Base-by-base conservation (phyloP, 1,284 basidiomycete species). In the Heterobasidion parviporum region DNA sequence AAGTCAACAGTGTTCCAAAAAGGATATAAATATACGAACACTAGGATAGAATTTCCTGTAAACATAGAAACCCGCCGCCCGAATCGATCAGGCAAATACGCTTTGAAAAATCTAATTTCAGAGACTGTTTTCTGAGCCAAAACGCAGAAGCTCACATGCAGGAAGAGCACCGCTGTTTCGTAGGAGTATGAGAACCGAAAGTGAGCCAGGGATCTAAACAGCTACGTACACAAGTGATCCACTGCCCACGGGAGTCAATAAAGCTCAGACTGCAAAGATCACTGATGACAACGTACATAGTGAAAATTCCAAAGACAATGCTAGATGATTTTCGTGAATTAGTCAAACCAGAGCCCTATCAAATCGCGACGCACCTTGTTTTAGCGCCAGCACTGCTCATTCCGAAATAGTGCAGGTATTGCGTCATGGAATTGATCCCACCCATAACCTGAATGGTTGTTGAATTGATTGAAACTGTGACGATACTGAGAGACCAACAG, bases 241-340 rank as follows among this genome's bases (percentile, higher is more conserved):
- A 55, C 38, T 49, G 49, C 14, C 59, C 18, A 7, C 2, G 7
- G 7, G 26, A 15, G 5, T 36, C 8, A 38, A 44, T 36, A 34
- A 44, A 50, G 26, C 36, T 47, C 15, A 16, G 14, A 43, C 10
- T 15, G 41, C 14, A 8, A 49, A 14, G 57, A 53, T 48, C 15
- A 41, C 38, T 62, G 60, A 53, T 57, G 20, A 47, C 16, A 59
- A 57, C 75, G 62, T 63, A 79, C 77, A 71, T 68, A 2, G 79
- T 80, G 64, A 74, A 81, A 57, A 82, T 81, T 34, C 79, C 78
- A 60, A 80, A 81, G 18, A 81, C 75, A 52, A 80, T 77, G 47
- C 78, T 76, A 26, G 14, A 50, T 6, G 10, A 46, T 6, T 34
- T 32, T 50, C 51, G 48, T 20, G 18, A 57, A 43, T 55, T 18